Base-by-base conservation (phyloP, 352 stramenopile genomes). In the Phytopythium montanum region DNA sequence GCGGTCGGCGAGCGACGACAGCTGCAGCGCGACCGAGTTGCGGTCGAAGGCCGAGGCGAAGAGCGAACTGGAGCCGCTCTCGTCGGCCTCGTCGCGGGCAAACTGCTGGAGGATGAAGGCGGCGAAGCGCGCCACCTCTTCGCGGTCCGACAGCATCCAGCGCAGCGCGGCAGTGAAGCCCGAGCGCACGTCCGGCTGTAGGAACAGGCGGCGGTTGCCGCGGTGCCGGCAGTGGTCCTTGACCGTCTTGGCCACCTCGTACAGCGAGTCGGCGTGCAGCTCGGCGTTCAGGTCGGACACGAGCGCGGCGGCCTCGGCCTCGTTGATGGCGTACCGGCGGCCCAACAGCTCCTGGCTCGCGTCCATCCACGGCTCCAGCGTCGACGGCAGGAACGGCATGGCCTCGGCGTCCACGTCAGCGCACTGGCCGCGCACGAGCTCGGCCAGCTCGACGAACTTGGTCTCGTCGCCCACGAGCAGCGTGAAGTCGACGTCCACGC, bases 181-280 rank as follows among this genome's bases (percentile, higher is more conserved):
- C 10, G 72, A 59, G 28, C 68, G 76, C 21, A 48, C 31, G 23
- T 81, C 65, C 2, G 68, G 38, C 39, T 78, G 59, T 9, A 87
- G 48, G 51, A 92, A 88, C 21, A 87, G 52, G 34, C 75, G 71
- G 60, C 80, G 79, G 75, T 92, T 92, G 61, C 73, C 76, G 56
- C 75, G 72, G 79, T 89, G 75, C 29, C 82, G 73, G 65, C 80
- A 90, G 57, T 80, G 69, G 66, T 89, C 77, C 65, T 92, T 92
- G 41, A 92, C 59, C 54, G 57, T 62, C 60, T 83, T 84, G 26
- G 75, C 66, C 28, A 90, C 72, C 25, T 92, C 70, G 51, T 86
- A 88, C 2, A 90, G 65, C 34, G 77, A 71, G 23, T 92, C 79
- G 0, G 52, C 44, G 60, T 89, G 79, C 48, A 88, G 54, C 46